Evolutionary conservation across 805 yeast species (phyloP).

Genomic region (Saturnispora gosingensis): DNA sequence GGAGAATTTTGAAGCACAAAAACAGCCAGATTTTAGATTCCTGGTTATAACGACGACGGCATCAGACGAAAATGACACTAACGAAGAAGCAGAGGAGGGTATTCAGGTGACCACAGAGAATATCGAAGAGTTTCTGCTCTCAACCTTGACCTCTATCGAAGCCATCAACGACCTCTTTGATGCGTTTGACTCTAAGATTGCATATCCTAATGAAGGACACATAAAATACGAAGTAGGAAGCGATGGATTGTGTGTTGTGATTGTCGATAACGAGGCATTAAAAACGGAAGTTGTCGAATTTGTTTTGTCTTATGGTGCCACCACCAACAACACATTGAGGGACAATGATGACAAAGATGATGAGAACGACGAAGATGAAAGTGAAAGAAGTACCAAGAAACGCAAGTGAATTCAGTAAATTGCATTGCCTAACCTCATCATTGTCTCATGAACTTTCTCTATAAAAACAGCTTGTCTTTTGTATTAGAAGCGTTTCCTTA

Average conservation of each 20-base stretch:
- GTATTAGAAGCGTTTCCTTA: neutral
- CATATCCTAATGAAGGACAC: constrained; percentile 45
- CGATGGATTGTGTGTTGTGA: constrained; percentile 48
- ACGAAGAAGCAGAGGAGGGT: constrained; percentile 20
- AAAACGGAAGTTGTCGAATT: constrained; percentile 32
- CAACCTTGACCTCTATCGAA: constrained; percentile 32
- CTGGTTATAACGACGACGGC: constrained; percentile 14
- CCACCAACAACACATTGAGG: neutral
- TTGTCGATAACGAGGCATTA: constrained; percentile 36
- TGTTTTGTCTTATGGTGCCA: constrained; percentile 25
- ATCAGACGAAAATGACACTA: constrained; percentile 6
- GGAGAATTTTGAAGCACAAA: neutral
- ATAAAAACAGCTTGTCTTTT: neutral
- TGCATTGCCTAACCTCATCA: neutral
- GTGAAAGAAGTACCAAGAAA: constrained; percentile 3
- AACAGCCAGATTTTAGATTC: constrained; percentile 8
- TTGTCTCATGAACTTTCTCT: neutral
- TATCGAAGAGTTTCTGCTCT: constrained; percentile 5
- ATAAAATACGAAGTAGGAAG: constrained; percentile 54
- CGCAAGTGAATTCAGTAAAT: constrained; percentile 1
- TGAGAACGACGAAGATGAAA: constrained; percentile 11
- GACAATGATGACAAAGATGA: neutral
- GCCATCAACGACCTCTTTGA: constrained; percentile 45
- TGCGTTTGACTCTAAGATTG: constrained; percentile 40
- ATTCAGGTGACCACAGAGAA: constrained; percentile 9